These are phyloP conservation scores for Aspergillus nanangensis DNA, from an alignment of 495 filamentous ascomycete species.

Conservation along the genomic window DNA sequence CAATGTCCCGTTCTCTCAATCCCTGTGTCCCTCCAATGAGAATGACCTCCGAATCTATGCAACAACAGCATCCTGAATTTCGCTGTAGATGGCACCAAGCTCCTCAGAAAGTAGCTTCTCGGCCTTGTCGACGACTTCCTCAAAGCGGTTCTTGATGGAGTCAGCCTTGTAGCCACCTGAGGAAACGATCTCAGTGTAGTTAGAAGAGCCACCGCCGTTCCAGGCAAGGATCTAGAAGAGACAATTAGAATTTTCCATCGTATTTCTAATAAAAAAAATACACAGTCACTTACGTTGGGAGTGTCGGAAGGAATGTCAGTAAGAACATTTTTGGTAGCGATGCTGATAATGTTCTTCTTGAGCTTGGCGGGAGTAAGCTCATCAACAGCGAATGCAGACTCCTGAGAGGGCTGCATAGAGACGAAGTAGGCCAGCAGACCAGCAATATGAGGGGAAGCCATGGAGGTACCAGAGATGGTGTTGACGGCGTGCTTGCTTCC, in stretches of 20 bases:
- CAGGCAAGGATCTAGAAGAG: conserved; percentile 74
- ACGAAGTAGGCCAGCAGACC: conserved; percentile 97
- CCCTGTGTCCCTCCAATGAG: conserved; percentile 22
- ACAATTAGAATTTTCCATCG: conserved; percentile 36
- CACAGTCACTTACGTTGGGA: conserved; percentile 58
- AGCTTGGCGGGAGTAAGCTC: conserved; percentile 90
- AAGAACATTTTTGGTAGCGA: conserved; percentile 78
- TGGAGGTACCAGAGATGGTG: conserved; percentile 98
- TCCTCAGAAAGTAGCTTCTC: conserved; percentile 34
- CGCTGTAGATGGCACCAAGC: conserved; percentile 43
- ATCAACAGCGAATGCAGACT: conserved; percentile 85
- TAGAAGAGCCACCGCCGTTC: conserved; percentile 94
- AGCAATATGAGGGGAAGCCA: conserved; percentile 96
- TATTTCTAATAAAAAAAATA: not conserved
- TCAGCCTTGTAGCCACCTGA: conserved; percentile 47
- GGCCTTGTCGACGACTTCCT: conserved; percentile 29
- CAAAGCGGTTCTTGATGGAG: conserved; percentile 24
- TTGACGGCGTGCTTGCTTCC: conserved; percentile 91
- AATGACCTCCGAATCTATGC: conserved; percentile 27
- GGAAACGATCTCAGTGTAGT: conserved; percentile 82
- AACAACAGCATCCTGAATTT: conserved; percentile 39
- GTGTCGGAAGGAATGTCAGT: conserved; percentile 82
- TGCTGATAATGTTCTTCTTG: conserved; percentile 78
- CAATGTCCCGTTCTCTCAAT: conserved; percentile 25
- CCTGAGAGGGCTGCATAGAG: conserved; percentile 83